phyloP scores from a whole-genome alignment of 306 rosid species.

The Lotus japonicus region DNA sequence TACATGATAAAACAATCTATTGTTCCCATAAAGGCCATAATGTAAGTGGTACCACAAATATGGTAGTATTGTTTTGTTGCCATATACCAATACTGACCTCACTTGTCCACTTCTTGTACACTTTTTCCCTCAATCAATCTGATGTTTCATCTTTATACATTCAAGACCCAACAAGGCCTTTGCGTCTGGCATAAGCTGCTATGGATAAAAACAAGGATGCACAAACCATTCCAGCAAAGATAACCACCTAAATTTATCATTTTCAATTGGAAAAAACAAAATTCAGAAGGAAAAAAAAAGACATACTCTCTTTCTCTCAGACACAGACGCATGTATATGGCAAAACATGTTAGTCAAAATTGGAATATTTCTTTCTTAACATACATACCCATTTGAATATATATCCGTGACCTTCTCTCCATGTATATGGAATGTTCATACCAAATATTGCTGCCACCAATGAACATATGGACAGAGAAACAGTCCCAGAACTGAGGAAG shows the following conservation, averaged over 20 bases:
- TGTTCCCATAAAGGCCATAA: neutral
- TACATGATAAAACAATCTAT: neutral
- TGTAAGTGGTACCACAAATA: neutral
- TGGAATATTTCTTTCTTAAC: neutral
- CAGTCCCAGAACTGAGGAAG: slow-evolving; percentile 72
- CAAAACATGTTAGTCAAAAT: neutral
- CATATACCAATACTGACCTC: neutral
- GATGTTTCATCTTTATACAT: slow-evolving; percentile 4
- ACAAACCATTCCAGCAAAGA: slow-evolving; percentile 48
- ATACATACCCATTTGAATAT: slow-evolving; percentile 73
- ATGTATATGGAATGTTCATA: slow-evolving; percentile 73
- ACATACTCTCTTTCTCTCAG: neutral
- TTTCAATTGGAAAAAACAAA: neutral
- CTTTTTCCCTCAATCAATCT: neutral
- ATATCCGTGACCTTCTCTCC: slow-evolving; percentile 49
- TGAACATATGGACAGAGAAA: slow-evolving; percentile 57
- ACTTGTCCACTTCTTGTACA: neutral
- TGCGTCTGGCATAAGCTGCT: slow-evolving; percentile 74
- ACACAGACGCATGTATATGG: no score
- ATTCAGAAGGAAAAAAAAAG: neutral
- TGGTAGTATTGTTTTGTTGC: neutral
- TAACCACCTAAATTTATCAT: slow-evolving; percentile 57
- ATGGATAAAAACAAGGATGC: slow-evolving; percentile 50
- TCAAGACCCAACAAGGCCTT: slow-evolving; percentile 86
- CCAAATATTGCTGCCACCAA: slow-evolving; percentile 85